Base-by-base conservation (phyloP, 345 rosid genomes). In the Crucihimalaya himalaica region DNA sequence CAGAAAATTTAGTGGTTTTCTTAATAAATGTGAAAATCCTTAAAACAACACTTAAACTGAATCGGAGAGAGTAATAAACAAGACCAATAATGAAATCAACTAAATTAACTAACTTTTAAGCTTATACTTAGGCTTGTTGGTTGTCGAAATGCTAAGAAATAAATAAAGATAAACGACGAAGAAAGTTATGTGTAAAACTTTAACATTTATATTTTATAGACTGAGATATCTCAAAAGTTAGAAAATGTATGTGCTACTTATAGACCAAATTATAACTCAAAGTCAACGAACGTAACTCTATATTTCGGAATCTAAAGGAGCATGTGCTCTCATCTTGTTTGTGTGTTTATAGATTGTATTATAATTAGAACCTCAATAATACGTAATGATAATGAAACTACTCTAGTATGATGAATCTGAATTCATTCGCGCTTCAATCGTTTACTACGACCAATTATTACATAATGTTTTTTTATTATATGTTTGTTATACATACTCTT, bases 271-370 rank as follows among this genome's bases (percentile, higher is more conserved):
- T 40, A 63, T 11, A n/a, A 53, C 15, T 52, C 28, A 51, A 72
- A 63, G 76, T 72, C 76, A 72, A 72, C 70, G 62, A 51, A 28
- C 18, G 69, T 62, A 62, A 32, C 18, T 60, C 35, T 14, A 27
- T 27, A 31, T 10, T 25, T 52, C 18, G 53, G 69, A 52, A 72
- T 72, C 62, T 62, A 40, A 39, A 61, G 5, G 14, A 72, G 76
- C 32, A 72, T 72, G 40, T 72, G 42, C 55, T 63, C 70, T 61
- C 35, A 42, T 62, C 63, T 72, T 40, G 62, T 53, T 72, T 53
- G 70, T 63, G 45, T 72, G n/a, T 63, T 9, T 10, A 53, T 72
- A 72, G 40, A 40, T 6, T 52, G 58, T 72, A 53, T 63, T 63
- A 63, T 32, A 63, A 53, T 12, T 61, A 51, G 15, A 51, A 40